A percentile compares a stretch with the other conserved stretches of the same genome.
Evolutionary conservation across 805 yeast genomes (phyloP).

Genomic region (Suhomyces sp.): DNA sequence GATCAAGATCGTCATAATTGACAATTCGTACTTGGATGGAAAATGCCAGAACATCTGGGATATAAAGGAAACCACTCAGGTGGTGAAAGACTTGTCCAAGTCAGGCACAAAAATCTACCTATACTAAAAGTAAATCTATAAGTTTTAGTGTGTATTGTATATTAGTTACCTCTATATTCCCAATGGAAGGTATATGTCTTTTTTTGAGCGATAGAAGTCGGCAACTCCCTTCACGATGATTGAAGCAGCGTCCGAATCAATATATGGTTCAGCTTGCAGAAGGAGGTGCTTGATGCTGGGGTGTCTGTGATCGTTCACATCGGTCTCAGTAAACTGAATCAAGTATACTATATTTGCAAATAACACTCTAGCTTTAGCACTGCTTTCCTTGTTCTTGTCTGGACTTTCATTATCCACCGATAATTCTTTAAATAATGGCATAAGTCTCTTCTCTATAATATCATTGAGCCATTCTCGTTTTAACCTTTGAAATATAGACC

Average conservation of each 20-base stretch:
- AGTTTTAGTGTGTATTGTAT: neutral
- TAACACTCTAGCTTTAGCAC: conserved; percentile 9
- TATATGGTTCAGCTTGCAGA: neutral
- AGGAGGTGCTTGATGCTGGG: neutral
- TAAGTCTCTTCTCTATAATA: neutral
- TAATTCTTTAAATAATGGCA: neutral
- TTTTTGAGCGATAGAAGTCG: conserved; percentile 30
- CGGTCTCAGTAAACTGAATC: conserved; percentile 14
- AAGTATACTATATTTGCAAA: conserved; percentile 24
- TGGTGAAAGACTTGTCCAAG: conserved; percentile 40
- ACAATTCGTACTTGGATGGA: conserved; percentile 57
- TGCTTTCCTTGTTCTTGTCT: neutral
- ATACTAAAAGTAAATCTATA: conserved; percentile 27
- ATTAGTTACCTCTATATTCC: neutral
- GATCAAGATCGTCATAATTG: conserved; percentile 55
- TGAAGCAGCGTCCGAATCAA: neutral
- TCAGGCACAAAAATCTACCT: conserved; percentile 51
- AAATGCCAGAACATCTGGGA: conserved; percentile 65
- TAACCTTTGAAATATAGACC: conserved; percentile 15
- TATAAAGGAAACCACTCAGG: conserved; percentile 41
- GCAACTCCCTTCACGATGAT: conserved; percentile 5
- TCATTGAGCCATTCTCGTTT: conserved; percentile 31
- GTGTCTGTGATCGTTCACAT: neutral
- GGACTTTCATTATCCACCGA: neutral
- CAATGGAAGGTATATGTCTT: conserved; percentile 19